A percentile compares a stretch with the other conserved stretches of the same genome.
Conservation (phyloP, 2,329 filamentous ascomycete genomes). For the Colletotrichum sp. region DNA sequence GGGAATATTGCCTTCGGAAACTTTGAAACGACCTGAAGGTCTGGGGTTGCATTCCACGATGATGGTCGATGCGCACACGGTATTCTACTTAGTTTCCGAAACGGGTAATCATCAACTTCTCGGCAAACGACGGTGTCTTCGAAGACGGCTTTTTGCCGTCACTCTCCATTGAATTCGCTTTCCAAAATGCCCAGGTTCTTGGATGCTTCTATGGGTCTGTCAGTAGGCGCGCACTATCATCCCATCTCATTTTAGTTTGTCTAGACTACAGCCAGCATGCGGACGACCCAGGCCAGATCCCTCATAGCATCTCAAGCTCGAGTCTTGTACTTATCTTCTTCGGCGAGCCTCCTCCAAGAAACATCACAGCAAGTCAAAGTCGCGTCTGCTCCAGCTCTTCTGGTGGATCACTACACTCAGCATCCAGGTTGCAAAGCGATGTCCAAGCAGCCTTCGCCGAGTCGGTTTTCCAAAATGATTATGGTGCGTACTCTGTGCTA, state of each 20-base stretch:
- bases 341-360: neutral
- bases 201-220: neutral
- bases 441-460: too few relatives aligned
- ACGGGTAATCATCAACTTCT: neutral
- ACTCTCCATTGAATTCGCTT: neutral
- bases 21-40: neutral
- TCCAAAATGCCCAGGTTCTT: neutral
- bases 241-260: neutral
- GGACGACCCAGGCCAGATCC: neutral
- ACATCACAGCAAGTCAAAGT: neutral
- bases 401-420: too few relatives aligned
- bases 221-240: neutral
- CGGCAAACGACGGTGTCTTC: neutral
- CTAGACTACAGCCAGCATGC: neutral
- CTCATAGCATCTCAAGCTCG: neutral
- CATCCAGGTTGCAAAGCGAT: too few relatives aligned
- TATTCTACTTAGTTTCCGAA: neutral
- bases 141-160: neutral
- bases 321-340: neutral
- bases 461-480: too few relatives aligned
- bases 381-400: neutral
- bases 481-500: too few relatives aligned
- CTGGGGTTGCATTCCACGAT: neutral
- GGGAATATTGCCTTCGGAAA: neutral
- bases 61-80: neutral